Conservation (phyloP, 768 basidiomycete genomes). For the Tricholoma sp. region DNA sequence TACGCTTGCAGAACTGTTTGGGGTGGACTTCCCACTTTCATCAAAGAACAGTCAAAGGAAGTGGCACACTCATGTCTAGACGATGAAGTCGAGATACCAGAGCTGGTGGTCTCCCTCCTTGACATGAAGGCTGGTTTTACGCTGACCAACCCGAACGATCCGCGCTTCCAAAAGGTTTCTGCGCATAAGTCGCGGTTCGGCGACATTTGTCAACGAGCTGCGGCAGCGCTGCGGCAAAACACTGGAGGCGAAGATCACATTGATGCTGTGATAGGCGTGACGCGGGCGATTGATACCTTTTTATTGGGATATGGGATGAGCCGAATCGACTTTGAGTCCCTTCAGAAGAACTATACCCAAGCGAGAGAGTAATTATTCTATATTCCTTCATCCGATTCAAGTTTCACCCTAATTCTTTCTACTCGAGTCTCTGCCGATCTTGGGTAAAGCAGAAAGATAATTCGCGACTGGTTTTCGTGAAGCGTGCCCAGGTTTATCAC, state of each 20-base stretch:
- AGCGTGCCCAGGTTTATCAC: slow-evolving; percentile 76
- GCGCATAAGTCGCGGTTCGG: slow-evolving; percentile 62
- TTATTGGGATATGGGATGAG: slow-evolving; percentile 67
- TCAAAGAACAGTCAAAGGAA: slow-evolving; percentile 52
- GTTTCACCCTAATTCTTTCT: background rate
- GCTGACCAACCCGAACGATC: slow-evolving; percentile 67
- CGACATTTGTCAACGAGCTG: slow-evolving; percentile 59
- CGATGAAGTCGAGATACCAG: slow-evolving; percentile 58
- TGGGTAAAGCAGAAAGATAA: slow-evolving; percentile 73
- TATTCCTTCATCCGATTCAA: background rate
- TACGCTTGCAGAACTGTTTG: slow-evolving; percentile 72
- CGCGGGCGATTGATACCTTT: slow-evolving; percentile 70
- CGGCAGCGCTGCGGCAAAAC: slow-evolving; percentile 54
- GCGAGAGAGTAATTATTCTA: slow-evolving; percentile 48
- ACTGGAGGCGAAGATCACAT: slow-evolving; percentile 76
- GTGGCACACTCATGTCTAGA: slow-evolving; percentile 56
- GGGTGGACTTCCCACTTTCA: slow-evolving; percentile 69
- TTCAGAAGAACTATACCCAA: slow-evolving; percentile 65
- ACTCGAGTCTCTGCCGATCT: slow-evolving; percentile 52
- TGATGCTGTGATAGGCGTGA: slow-evolving; percentile 73
- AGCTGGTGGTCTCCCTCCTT: slow-evolving; percentile 60
- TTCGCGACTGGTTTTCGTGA: slow-evolving; percentile 67
- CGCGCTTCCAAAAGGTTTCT: slow-evolving; percentile 62
- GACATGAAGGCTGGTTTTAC: slow-evolving; percentile 71
- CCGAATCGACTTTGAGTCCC: slow-evolving; percentile 49